Base-by-base conservation (phyloP, 257 asterid species). In the Solanum sejunctum region DNA sequence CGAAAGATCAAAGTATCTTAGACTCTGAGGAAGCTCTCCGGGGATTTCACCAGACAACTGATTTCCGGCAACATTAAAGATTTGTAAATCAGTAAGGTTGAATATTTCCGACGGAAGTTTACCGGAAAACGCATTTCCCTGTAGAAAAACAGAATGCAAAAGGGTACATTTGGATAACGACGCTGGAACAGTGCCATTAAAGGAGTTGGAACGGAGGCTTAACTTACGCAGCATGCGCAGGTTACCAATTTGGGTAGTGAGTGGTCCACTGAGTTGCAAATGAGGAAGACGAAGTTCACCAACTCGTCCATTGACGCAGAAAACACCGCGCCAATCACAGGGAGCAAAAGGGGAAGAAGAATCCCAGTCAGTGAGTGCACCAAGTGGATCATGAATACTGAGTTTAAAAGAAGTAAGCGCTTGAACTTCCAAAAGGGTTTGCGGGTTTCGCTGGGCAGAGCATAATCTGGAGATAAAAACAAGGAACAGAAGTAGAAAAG, bases 281-380 rank as follows among this genome's bases (percentile, higher is more conserved):
- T 84, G 88, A 15, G 96, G 94, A 13, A 93, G 91, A 1, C 93
- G 92, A 73, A 93, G 91, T 86, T 91, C 94, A 45, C 70, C 89
- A 7, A 93, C 96, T 32, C 84, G 89, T 9, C 84, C 84, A 41
- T 81, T 28, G 56, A 73, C 54, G 83, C 97, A 93, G 7, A 80
- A 80, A 16, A 93, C 91, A 9, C 97, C 97, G 32, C 92, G 91
- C 97, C 97, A 93, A 88, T 93, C 95, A 88, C 97, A 93, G 7
- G 97, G 97, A 71, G 95, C 92, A 7, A 88, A 85, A 9, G 92
- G 91, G 28, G 96, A 85, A 12, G 93, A 88, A 0, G 92, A 80
- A 81, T 82, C 89, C 97, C 97, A 93, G 20, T 88, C 88, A 82
- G 11, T 20, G 36, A 93, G 93, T 16, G 87, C 89, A 36, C 88